Evolutionary conservation across 305 asterid species (phyloP).

Genomic region (Caryopteris hybrid): DNA sequence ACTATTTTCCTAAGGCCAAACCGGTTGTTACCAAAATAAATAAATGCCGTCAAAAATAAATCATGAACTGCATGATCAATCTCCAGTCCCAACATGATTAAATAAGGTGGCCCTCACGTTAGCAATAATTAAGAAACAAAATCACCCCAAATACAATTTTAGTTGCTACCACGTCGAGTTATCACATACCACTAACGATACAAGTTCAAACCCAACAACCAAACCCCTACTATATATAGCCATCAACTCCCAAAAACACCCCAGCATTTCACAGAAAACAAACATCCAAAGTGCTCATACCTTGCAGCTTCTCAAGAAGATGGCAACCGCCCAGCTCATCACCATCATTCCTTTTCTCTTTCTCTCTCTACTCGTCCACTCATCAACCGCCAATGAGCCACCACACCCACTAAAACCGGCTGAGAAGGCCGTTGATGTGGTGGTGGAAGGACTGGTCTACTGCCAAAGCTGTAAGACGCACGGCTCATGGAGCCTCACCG

Average conservation of each 20-base stretch:
- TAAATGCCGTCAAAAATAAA: too few species aligned
- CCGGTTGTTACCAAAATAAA: too few species aligned
- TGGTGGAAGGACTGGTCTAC: slow-evolving; percentile 70
- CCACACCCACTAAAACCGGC: slow-evolving; percentile 21
- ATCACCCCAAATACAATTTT: slow-evolving; percentile 6
- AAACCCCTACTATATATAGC: slow-evolving; percentile 12
- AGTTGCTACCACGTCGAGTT: slow-evolving; percentile 51
- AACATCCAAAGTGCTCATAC: background rate
- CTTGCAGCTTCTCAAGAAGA: slow-evolving; percentile 23
- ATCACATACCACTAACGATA: background rate
- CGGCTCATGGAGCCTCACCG: slow-evolving; percentile 58
- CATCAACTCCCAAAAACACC: slow-evolving; percentile 1
- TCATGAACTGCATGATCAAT: too few species aligned
- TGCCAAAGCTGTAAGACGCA: slow-evolving; percentile 60
- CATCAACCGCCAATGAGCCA: slow-evolving; percentile 22
- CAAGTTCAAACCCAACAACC: slow-evolving; percentile 15
- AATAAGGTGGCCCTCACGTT: slow-evolving; percentile 55
- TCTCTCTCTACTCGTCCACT: slow-evolving; percentile 23
- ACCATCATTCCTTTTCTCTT: slow-evolving; percentile 29
- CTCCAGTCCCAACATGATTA: background rate
- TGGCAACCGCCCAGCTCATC: slow-evolving; percentile 50
- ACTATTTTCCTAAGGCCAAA: too few species aligned
- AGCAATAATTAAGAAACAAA: slow-evolving; percentile 13
- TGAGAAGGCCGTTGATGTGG: slow-evolving; percentile 43
- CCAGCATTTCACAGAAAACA: slow-evolving; percentile 19